phyloP scores from a whole-genome alignment of 2,329 filamentous ascomycete genomes.

The Truncatella angustata region DNA sequence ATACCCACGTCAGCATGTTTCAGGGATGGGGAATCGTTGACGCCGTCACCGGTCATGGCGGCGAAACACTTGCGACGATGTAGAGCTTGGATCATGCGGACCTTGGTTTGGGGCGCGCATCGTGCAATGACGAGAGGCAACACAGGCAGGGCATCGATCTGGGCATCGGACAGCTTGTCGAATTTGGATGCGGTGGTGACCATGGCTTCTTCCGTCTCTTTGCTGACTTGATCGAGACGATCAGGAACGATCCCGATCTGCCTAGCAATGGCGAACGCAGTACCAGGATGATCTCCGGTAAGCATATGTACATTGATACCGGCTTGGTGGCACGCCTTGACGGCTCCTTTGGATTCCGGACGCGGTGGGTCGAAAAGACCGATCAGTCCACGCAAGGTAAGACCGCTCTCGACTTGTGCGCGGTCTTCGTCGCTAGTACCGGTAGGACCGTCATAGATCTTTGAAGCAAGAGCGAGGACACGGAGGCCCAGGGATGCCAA shows the following conservation, averaged over 20 bases:
- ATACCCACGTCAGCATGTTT: slow-evolving; percentile 71
- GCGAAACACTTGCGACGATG: slow-evolving; percentile 42
- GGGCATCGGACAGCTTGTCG: slow-evolving; percentile 59
- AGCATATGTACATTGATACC: slow-evolving; percentile 61
- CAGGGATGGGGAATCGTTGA: slow-evolving; percentile 70
- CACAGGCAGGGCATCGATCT: slow-evolving; percentile 63
- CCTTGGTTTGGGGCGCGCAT: slow-evolving; percentile 69
- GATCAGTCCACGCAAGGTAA: slow-evolving; percentile 3
- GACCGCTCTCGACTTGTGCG: slow-evolving; percentile 1
- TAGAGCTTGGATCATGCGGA: slow-evolving; percentile 65
- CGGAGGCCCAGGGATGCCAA: slow-evolving; percentile 58
- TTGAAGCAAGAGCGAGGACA: slow-evolving; percentile 63
- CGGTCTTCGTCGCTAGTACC: slow-evolving; percentile 18
- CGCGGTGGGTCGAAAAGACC: slow-evolving; percentile 53
- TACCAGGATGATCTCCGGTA: slow-evolving; percentile 59
- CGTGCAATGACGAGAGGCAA: slow-evolving; percentile 68
- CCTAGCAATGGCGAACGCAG: slow-evolving; percentile 55
- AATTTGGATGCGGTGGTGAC: slow-evolving; percentile 62
- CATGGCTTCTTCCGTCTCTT: slow-evolving; percentile 1
- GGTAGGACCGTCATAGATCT: slow-evolving; percentile 25
- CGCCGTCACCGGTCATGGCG: slow-evolving; percentile 69
- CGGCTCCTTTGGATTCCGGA: slow-evolving; percentile 54
- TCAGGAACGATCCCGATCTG: slow-evolving; percentile 53
- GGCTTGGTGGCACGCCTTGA: slow-evolving; percentile 49
- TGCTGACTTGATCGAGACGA: not conserved